Evolutionary conservation across 2,329 filamentous ascomycete genomes (phyloP), one percentile per base, ranked within the genome.

Genomic region (Arthrinium puccinioides): DNA sequence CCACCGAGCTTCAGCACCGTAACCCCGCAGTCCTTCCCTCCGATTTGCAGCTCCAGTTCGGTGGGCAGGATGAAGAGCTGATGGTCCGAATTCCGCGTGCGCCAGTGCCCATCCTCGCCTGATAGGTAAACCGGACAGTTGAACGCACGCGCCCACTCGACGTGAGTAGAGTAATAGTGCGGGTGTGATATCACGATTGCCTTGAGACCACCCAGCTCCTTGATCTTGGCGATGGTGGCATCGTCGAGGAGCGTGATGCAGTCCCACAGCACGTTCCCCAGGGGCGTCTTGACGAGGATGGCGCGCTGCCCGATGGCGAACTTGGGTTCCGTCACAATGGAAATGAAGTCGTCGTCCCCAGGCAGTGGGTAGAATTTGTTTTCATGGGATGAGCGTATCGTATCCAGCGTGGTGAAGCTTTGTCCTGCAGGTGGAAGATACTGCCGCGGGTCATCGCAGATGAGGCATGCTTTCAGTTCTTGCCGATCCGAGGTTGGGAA

Each of bases 231-330:
- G 1, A 84, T 59, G 0, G 84, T 89, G 4, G 69, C 69, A 2
- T 70, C 60, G 53, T 89, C 82, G 4, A 92, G 62, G 45, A 79
- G 76, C 0, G 84, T 72, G 39, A 92, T 66, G 44, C 82, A 79
- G 58, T 92, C 87, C 86, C 86, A 94, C 2, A 92, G 72, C 2
- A 92, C 59, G 54, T 89, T 89, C 0, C 85, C 84, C 0, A 58
- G 41, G 0, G 74, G 65, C 0, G 83, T 86, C 34, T 70, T 66
- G 10, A 90, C 63, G 3, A 94, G 64, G 32, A 88, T 70, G 15
- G 79, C 79, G 21, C 86, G 72, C 59, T 92, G 81, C 1, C 85
- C 85, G 44, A 92, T 92, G 37, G 67, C 85, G 42, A 88, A 62
- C 55, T 80, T 68, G 21, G 76, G 77, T 25, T 62, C 57, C 0